phyloP scores from a whole-genome alignment of 495 filamentous ascomycete species.

The Parathielavia appendiculata region DNA sequence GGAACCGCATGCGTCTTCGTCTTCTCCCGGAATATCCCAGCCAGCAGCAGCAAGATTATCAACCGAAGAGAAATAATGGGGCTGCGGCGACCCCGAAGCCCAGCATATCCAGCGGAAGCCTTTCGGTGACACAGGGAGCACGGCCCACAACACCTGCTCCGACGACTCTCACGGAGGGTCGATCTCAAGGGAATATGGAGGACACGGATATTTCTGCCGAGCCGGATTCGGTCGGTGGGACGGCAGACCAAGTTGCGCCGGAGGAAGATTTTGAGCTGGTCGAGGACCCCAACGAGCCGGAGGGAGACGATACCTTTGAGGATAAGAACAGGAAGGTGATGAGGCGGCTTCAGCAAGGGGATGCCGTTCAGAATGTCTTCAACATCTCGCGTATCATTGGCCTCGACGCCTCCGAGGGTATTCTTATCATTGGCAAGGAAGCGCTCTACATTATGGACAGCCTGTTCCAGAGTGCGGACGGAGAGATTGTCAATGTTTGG shows the following conservation, averaged over 20 bases:
- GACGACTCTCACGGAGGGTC: slow-evolving; percentile 14
- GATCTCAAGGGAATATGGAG: slow-evolving; percentile 25
- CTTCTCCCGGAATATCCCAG: slow-evolving; percentile 68
- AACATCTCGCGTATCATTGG: slow-evolving; percentile 93
- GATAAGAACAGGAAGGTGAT: slow-evolving; percentile 98
- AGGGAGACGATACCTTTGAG: slow-evolving; percentile 80
- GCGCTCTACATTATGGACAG: slow-evolving; percentile 90
- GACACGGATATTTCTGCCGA: slow-evolving; percentile 26
- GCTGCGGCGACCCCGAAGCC: slow-evolving; percentile 34
- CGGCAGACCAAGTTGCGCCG: slow-evolving; percentile 36
- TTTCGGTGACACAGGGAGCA: slow-evolving; percentile 13
- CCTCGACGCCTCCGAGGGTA: slow-evolving; percentile 83
- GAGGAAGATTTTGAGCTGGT: slow-evolving; percentile 95
- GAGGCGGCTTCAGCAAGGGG: slow-evolving; percentile 84
- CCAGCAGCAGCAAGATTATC: slow-evolving; percentile 67
- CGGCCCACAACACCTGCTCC: slow-evolving; percentile 18
- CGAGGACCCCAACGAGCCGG: slow-evolving; percentile 70
- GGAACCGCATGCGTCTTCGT: slow-evolving; percentile 88
- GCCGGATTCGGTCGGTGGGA: slow-evolving; percentile 17
- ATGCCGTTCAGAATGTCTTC: slow-evolving; percentile 88
- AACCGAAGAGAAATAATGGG: slow-evolving; percentile 66
- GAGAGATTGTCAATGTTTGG: slow-evolving; percentile 92
- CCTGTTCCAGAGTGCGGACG: slow-evolving; percentile 88
- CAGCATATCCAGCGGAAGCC: slow-evolving; percentile 35
- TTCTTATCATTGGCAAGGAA: slow-evolving; percentile 89